A percentile compares a stretch with the other conserved stretches of the same genome.
These are phyloP conservation scores for Pulveroboletus sp. DNA, from an alignment of 768 basidiomycete species.

Conservation along the genomic window DNA sequence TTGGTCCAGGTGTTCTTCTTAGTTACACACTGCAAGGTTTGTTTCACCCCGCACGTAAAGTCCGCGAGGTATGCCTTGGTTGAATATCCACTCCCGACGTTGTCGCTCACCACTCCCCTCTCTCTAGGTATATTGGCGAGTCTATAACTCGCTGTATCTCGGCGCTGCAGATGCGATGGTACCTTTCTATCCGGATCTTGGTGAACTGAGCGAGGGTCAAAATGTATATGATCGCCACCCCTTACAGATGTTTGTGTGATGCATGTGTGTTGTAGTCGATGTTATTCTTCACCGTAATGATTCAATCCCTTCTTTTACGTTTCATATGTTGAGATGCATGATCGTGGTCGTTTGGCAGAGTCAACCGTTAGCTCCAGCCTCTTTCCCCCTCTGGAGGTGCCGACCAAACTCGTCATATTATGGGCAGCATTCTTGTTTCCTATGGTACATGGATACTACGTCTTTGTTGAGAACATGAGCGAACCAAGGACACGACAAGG, in stretches of 20 bases:
- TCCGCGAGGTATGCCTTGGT: slow-evolving; percentile 72
- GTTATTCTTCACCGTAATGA: slow-evolving; percentile 6
- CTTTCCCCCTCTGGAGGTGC: no score
- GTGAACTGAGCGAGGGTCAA: slow-evolving; percentile 86
- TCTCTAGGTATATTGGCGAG: slow-evolving; percentile 75
- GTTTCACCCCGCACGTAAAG: slow-evolving; percentile 96
- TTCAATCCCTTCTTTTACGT: neutral
- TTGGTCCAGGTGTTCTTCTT: slow-evolving; percentile 89
- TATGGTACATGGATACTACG: no score
- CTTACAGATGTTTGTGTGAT: slow-evolving; percentile 76
- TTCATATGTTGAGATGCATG: neutral
- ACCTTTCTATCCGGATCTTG: slow-evolving; percentile 89
- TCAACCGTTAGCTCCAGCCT: no score
- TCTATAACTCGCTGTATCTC: slow-evolving; percentile 92
- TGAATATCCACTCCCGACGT: neutral
- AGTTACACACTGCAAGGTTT: slow-evolving; percentile 92
- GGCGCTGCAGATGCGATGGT: slow-evolving; percentile 90
- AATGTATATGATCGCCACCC: slow-evolving; percentile 85
- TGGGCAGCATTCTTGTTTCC: no score
- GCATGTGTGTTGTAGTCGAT: slow-evolving; percentile 3
- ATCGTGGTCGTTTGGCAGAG: no score
- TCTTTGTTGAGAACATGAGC: no score
- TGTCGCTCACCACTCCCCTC: slow-evolving; percentile 1
- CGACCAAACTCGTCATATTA: no score
- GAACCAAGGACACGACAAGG: no score